Percentiles rank a stretch among this genome's conserved stretches.
Evolutionary conservation across 1,284 basidiomycete genomes (phyloP).

Genomic region (Afroboletus lepidellus): DNA sequence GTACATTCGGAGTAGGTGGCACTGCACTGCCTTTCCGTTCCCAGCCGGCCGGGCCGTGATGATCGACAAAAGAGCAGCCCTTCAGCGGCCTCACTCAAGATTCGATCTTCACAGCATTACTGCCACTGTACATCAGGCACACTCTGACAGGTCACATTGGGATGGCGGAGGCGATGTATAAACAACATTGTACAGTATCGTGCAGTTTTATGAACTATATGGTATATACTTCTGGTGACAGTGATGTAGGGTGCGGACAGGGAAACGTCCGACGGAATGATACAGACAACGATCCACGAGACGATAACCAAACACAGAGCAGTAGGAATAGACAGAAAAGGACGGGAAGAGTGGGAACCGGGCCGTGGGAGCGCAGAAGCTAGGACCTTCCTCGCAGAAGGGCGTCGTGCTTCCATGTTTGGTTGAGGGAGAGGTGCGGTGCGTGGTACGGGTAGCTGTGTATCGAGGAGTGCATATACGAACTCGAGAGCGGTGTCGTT

Average conservation of each 20-base stretch:
- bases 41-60: slow-evolving; percentile 14
- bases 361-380: neutral
- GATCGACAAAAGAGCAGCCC: slow-evolving; percentile 13
- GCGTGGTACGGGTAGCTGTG: slow-evolving; percentile 39
- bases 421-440: slow-evolving; percentile 31
- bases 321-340: slow-evolving; percentile 3
- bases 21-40: slow-evolving; percentile 25
- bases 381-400: slow-evolving; percentile 33
- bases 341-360: neutral
- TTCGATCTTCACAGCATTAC: slow-evolving; percentile 9
- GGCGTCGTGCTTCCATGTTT: slow-evolving; percentile 30
- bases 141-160: slow-evolving; percentile 6
- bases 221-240: slow-evolving; percentile 35
- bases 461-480: slow-evolving; percentile 43
- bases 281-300: slow-evolving; percentile 27
- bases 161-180: slow-evolving; percentile 20
- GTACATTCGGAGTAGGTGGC: slow-evolving; percentile 22
- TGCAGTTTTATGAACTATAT: slow-evolving; percentile 34
- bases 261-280: slow-evolving; percentile 14
- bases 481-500: slow-evolving; percentile 25
- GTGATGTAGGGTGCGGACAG: slow-evolving; percentile 20
- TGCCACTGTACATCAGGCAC: slow-evolving; percentile 28
- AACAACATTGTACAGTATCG: slow-evolving; percentile 37
- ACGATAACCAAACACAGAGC: slow-evolving; percentile 11
- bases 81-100: slow-evolving; percentile 9